Evolutionary conservation across 805 yeast genomes (phyloP), one percentile per base, ranked within the genome.

Genomic region (Helenozyma rhizophorensis): DNA sequence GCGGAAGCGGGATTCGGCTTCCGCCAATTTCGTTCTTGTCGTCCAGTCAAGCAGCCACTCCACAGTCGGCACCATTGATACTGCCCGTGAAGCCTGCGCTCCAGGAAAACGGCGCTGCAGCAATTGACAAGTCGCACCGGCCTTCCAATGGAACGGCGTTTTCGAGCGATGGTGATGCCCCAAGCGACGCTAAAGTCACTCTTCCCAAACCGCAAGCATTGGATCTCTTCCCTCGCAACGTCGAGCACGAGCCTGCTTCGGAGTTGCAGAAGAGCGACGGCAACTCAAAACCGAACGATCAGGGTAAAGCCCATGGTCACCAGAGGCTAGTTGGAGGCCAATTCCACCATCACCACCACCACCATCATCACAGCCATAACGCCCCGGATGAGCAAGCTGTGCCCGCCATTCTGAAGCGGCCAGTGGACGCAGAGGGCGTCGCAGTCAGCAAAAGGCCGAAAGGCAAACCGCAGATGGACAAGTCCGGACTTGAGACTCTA

Each of bases 11-110:
- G 9, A 47, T 52, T 21, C 39, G 51, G 24, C 47, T 52, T 24
- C 57, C 57, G 14, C 54, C 57, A 9, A 59, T 60, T 10, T 51
- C 60, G 15, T 58, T 57, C 31, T 40, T 59, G 28, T 52, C 61
- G 4, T 43, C 44, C 11, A 28, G 28, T 22, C 39, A 33, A 12
- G 23, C 30, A 6, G 16, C 21, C 8, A 21, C 38, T 9, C 27
- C 27, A n/a, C 34, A 21, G 10, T 21, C 28, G 17, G 23, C 43
- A 9, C 27, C 37, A 16, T 17, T 32, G 22, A 21, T 30, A 4
- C 37, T 23, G 37, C 38, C 38, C 9, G 18, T 33, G 14, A 25
- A 15, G 13, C 19, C 5, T 5, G 5, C 19, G 19, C 19, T 8
- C 7, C 5, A 17, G 19, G 19, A 17, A 5, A 17, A 17, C 19